Base-by-base conservation (phyloP, 139 green algal species). In the Edaphochlamys debaryana region DNA sequence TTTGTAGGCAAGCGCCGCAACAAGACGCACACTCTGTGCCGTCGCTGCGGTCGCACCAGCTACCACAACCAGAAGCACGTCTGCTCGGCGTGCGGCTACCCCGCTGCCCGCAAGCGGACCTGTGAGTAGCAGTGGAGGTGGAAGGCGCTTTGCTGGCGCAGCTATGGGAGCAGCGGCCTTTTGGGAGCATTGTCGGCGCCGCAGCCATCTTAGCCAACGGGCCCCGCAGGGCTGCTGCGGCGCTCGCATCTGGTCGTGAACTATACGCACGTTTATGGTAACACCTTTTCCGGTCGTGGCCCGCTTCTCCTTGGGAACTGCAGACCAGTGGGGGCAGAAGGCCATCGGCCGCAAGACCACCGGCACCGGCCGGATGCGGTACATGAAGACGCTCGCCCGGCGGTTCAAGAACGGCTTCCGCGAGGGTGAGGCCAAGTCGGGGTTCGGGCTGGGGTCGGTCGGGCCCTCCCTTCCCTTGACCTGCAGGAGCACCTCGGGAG, bases 281-380 rank as follows among this genome's bases (percentile, higher is more conserved):
- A n/a, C n/a, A n/a, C n/a, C n/a, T n/a, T n/a, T n/a, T n/a, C n/a
- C n/a, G n/a, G n/a, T n/a, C n/a, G n/a, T n/a, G n/a, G 45, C 25
- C 56, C 25, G 56, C 25, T 63, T n/a, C n/a, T 29, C 56, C 56
- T 80, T 50, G 48, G 23, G 38, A 32, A 42, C 19, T 89, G 89
- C 94, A 98, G 96, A 97, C 92, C 96, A 99, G 90, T 99, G 97
- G 97, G 94, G 92, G 87, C 88, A 95, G 77, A 99, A 99, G 96
- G 97, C 96, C 36, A 99, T 99, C 67, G 78, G 97, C 60, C 91
- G 98, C n/a, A 99, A 98, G 93, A 99, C 98, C 71, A 99, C 97
- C 68, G 98, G 98, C 85, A 98, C 94, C 29, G 98, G 97, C 42
- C 93, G 98, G 73, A 99, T 99, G 96, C 85, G 91, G 27, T 93